phyloP scores from a whole-genome alignment of 345 rosid species.

The Lenwebbia sp. region DNA sequence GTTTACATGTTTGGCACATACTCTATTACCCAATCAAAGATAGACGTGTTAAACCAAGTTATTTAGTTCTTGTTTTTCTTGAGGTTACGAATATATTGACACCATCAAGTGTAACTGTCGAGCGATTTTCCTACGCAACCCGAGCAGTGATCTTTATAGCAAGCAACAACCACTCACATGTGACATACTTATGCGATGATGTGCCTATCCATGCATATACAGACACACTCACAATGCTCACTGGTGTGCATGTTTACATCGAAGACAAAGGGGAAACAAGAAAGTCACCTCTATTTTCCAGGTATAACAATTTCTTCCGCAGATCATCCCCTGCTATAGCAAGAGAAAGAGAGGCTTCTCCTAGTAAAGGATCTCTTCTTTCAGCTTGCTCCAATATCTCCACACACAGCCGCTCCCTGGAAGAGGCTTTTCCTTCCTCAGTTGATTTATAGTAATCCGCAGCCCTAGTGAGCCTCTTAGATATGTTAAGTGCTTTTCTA shows the following conservation, averaged over 20 bases:
- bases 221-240: neutral
- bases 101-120: neutral
- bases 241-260: neutral
- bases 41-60: neutral
- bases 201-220: neutral
- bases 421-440: conserved; percentile 52
- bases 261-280: neutral
- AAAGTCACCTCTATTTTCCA: conserved; percentile 67
- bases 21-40: neutral
- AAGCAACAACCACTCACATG: neutral
- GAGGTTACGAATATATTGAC: neutral
- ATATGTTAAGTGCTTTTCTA: conserved; percentile 63
- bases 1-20: neutral
- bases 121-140: neutral
- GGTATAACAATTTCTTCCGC: conserved; percentile 54
- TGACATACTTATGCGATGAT: neutral
- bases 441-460: conserved; percentile 31
- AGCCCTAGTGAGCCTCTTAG: conserved; percentile 52
- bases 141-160: neutral
- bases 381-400: conserved; percentile 76
- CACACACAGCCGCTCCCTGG: conserved; percentile 56
- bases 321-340: conserved; percentile 71
- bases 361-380: conserved; percentile 42
- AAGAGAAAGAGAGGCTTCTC: conserved; percentile 53
- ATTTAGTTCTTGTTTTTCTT: neutral